Percentiles rank a stretch among this genome's conserved stretches.
Evolutionary conservation across 2,329 filamentous ascomycete genomes (phyloP).

Genomic region (Nigrospora oryzae): DNA sequence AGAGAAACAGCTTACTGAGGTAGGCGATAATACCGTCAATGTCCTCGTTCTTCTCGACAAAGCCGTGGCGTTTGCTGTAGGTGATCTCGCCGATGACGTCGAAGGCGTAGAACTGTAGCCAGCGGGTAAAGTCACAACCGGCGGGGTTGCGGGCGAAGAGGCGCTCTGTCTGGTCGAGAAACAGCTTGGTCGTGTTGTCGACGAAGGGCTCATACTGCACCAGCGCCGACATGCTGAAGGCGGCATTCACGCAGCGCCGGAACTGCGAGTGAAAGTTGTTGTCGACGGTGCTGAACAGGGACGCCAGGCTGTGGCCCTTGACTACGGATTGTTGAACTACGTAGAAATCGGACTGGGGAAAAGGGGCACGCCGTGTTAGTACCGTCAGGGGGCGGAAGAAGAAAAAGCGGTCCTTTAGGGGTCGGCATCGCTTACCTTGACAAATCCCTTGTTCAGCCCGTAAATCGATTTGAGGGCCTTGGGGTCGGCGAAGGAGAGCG

Average conservation of each 20-base stretch:
- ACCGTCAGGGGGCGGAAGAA: no score
- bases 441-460: constrained; percentile 71
- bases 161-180: constrained; percentile 53
- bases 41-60: constrained; percentile 66
- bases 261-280: constrained; percentile 70
- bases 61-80: constrained; percentile 67
- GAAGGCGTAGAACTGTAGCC: constrained; percentile 76
- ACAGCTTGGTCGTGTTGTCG: constrained; percentile 64
- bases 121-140: constrained; percentile 57
- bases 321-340: constrained; percentile 67
- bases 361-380: background rate
- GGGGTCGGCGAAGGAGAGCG: constrained; percentile 65
- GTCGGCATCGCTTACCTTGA: constrained; percentile 47
- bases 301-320: constrained; percentile 58
- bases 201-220: constrained; percentile 76
- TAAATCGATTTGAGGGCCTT: constrained; percentile 70
- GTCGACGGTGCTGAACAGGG: constrained; percentile 69
- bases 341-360: constrained; percentile 64
- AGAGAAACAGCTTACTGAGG: constrained; percentile 56
- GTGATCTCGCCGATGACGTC: constrained; percentile 75
- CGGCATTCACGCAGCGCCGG: constrained; percentile 65
- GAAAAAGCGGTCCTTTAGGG: background rate
- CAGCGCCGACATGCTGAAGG: constrained; percentile 69
- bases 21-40: constrained; percentile 67
- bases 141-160: constrained; percentile 37